Evolutionary conservation across 805 yeast genomes (phyloP), one percentile per base, ranked within the genome.

Genomic region (Sungouiella blattae): DNA sequence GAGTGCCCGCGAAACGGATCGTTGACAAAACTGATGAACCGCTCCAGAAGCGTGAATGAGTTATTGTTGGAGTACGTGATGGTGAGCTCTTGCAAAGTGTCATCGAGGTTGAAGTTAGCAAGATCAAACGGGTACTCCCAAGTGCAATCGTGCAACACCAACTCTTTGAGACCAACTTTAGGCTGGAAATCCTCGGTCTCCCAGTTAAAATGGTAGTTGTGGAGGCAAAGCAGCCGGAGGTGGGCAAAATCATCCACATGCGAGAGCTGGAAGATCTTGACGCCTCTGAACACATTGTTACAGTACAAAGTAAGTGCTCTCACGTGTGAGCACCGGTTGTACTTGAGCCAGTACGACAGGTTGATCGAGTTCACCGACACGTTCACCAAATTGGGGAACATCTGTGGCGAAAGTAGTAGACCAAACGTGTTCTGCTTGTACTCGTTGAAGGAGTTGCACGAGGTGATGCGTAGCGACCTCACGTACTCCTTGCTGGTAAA

Each of bases 61-160:
- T 60, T 54, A 28, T 57, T 48, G 18, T 46, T 44, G 9, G 55
- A 40, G 42, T 60, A 66, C 2, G 37, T 36, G 11, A 68, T 40
- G 12, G 38, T 32, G 15, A 68, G 46, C 4, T 28, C 36, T 6
- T 35, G 43, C n/a, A 67, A 42, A 8, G 49, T 36, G 25, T 52
- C 44, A 26, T 37, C 48, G 5, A 35, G 35, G 35, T 66, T 64
- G 47, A 68, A 67, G 31, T 56, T 58, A 4, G 55, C 44, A 9
- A 75, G 49, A 13, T 65, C 59, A 46, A 76, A 76, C 1, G 82
- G 82, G 41, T 73, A 77, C 39, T 71, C 73, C 81, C 82, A 77
- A 1, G 71, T 66, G 51, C 82, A 77, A 41, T 75, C 62, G 11
- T 50, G 43, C 4, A 77, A 44, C 3, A 49, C 42, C 17, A 74